These are phyloP conservation scores for Pinus tabuliformis DNA, from an alignment of 75 land plant species.

Conservation along the genomic window DNA sequence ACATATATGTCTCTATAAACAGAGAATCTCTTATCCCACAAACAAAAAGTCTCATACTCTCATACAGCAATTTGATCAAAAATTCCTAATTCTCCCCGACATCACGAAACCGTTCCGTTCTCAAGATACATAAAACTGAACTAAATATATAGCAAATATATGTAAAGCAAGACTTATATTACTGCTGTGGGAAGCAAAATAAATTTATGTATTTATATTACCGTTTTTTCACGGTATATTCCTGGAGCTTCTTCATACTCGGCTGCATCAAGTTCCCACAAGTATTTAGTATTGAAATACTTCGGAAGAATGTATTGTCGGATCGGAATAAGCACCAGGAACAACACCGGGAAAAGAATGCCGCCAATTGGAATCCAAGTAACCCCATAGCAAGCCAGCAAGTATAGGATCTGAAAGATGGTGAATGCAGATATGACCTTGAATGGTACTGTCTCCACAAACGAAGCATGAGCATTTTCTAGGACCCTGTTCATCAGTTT, in stretches of 20 bases:
- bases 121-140: too few relatives aligned
- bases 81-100: too few relatives aligned
- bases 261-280: conserved; percentile 45
- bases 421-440: conserved; percentile 25
- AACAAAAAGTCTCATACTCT: too few relatives aligned
- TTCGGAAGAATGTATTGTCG: conserved; percentile 36
- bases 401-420: conserved; percentile 27
- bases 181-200: too few relatives aligned
- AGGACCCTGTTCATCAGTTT: conserved; percentile 15
- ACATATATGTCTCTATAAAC: too few relatives aligned
- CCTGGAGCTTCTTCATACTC: conserved; percentile 43
- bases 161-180: too few relatives aligned
- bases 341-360: conserved; percentile 29
- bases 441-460: conserved; percentile 45
- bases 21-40: too few relatives aligned
- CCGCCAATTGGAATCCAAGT: conserved; percentile 51
- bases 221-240: conserved; percentile 8
- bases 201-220: conserved; percentile 10
- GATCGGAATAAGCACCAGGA: conserved; percentile 32
- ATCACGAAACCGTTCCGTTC: too few relatives aligned
- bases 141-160: too few relatives aligned
- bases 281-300: conserved; percentile 23
- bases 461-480: conserved; percentile 29
- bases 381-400: conserved; percentile 34
- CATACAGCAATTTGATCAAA: too few relatives aligned